Conservation (phyloP, 345 rosid genomes). For the Syzygium aqueum region DNA sequence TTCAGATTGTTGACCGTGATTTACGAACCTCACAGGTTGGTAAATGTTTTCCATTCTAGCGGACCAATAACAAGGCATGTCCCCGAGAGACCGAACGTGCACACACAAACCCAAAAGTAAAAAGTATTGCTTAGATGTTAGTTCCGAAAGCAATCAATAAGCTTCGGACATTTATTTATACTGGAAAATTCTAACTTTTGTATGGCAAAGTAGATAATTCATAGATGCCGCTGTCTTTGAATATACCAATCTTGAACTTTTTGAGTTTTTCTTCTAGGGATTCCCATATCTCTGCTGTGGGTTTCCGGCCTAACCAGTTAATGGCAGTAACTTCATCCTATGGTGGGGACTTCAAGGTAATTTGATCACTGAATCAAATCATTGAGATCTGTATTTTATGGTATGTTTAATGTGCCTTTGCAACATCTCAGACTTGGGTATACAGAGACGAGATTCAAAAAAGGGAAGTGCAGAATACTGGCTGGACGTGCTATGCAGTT, state of each 20-base stretch:
- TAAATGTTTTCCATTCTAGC: not conserved
- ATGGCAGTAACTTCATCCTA: slow-evolving; percentile 82
- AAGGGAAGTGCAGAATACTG: slow-evolving; percentile 25
- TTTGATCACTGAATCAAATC: not conserved
- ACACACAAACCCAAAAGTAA: not conserved
- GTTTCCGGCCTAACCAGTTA: slow-evolving; percentile 58
- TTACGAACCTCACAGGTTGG: slow-evolving; percentile 91
- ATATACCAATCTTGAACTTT: not conserved
- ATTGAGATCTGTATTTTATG: not conserved
- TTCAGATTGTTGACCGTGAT: slow-evolving; percentile 74
- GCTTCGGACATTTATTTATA: not conserved
- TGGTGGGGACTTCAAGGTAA: slow-evolving; percentile 96
- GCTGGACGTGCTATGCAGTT: slow-evolving; percentile 88
- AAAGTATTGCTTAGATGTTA: not conserved
- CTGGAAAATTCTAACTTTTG: not conserved
- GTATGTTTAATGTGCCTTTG: not conserved
- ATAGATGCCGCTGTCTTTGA: not conserved
- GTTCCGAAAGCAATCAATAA: not conserved
- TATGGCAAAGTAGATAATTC: not conserved
- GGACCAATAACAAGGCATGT: not conserved
- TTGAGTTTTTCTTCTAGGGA: slow-evolving; percentile 37
- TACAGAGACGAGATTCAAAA: slow-evolving; percentile 34
- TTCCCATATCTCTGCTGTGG: slow-evolving; percentile 66
- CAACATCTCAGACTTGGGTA: slow-evolving; percentile 60
- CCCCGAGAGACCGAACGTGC: not conserved